Conservation (phyloP, 441 rosid species). For the Adansonia gregorii region DNA sequence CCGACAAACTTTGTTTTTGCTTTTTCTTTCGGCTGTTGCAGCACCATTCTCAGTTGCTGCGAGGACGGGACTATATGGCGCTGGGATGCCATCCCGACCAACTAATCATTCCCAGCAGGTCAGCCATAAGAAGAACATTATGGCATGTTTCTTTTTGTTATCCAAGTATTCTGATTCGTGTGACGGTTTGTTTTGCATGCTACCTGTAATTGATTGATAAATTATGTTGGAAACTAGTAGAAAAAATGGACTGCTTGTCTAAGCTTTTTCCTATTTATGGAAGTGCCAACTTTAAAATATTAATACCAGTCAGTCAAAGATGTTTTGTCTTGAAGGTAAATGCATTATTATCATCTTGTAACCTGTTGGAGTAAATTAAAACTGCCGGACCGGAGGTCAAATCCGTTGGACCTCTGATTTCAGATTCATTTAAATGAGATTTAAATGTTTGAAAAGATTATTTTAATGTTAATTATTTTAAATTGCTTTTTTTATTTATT, state of each 20-base stretch:
- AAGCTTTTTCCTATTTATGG: neutral
- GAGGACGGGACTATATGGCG: conserved; percentile 98
- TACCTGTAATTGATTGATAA: neutral
- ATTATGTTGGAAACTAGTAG: neutral
- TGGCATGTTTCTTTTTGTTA: neutral
- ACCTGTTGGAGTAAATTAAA: neutral
- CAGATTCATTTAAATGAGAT: too few relatives aligned
- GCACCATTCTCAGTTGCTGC: conserved; percentile 81
- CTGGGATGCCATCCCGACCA: conserved; percentile 66
- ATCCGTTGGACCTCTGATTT: too few relatives aligned
- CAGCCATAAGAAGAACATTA: neutral
- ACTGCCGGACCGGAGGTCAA: too few relatives aligned
- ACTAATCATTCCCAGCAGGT: conserved; percentile 14
- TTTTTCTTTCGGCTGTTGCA: conserved; percentile 42
- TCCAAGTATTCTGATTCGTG: too few relatives aligned
- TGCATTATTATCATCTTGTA: neutral
- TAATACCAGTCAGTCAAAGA: neutral
- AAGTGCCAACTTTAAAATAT: neutral
- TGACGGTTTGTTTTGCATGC: neutral
- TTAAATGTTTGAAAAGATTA: too few relatives aligned
- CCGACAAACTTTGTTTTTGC: neutral
- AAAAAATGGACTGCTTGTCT: neutral
- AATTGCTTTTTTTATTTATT: too few relatives aligned
- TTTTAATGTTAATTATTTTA: too few relatives aligned
- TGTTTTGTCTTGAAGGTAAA: neutral